Conservation (phyloP, 208 protist genomes). For the Trypanosoma scelopori region DNA sequence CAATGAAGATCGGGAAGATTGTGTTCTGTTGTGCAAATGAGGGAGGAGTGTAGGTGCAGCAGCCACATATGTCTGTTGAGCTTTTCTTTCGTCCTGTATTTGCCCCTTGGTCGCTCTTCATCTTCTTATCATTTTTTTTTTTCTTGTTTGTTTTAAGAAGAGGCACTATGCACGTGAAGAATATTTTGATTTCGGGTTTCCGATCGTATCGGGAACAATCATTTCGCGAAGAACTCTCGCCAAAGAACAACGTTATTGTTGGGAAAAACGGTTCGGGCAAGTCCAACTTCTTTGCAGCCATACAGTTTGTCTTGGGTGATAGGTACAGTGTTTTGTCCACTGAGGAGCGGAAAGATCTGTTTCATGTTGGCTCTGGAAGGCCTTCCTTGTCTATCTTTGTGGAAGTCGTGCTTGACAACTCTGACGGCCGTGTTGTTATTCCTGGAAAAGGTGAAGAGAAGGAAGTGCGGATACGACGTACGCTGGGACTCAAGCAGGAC, state of each 20-base stretch:
- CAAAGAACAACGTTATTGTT: conserved; percentile 87
- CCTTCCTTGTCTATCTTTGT: conserved; percentile 95
- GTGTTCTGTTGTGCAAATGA: no score
- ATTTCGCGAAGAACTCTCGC: conserved; percentile 78
- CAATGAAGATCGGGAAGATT: no score
- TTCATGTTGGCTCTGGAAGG: conserved; percentile 93
- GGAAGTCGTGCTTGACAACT: conserved; percentile 99
- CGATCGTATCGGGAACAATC: conserved; percentile 91
- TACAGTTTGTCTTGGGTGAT: conserved; percentile 97
- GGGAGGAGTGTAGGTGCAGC: no score
- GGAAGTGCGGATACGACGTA: conserved; percentile 95
- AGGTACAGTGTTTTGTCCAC: conserved; percentile 82
- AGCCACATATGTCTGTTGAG: no score
- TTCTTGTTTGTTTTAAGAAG: conserved; percentile 6
- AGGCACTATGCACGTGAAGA: conserved; percentile 89
- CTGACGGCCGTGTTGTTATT: conserved; percentile 95
- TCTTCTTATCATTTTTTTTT: conserved; percentile 6
- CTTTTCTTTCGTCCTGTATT: no score
- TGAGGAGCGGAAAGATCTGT: conserved; percentile 93
- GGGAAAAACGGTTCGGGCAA: conserved; percentile 98
- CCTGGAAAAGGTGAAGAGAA: conserved; percentile 77
- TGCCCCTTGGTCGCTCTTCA: no score
- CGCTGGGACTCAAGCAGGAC: conserved; percentile 98
- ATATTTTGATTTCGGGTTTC: conserved; percentile 92
- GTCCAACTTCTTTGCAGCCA: conserved; percentile 97